Base-by-base conservation (phyloP, 352 stramenopile species). In the Blastocystis sp. region DNA sequence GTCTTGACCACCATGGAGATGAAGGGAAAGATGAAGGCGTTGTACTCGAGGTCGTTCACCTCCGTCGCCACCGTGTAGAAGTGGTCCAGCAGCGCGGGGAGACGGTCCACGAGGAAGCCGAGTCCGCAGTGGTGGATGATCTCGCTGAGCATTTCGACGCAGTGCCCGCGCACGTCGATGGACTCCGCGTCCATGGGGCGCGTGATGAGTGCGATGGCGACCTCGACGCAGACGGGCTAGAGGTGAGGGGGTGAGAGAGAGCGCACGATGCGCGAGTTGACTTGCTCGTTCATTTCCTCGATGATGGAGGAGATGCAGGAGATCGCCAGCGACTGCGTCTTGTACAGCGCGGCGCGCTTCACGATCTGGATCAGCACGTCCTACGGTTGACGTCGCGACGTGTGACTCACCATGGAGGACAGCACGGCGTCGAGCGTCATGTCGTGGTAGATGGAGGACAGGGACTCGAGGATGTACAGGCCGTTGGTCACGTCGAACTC, bases 381-480 rank as follows among this genome's bases (percentile, higher is more conserved):
- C 74, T 85, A 85, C 9, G 26, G 12, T 19, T 29, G 3, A 85
- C 45, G 9, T 16, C 45, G 6, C 16, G 6, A 19, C 45, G 45
- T 16, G 45, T 16, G n/a, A 55, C 45, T 16, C 45, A 55, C 45
- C 45, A 55, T 6, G 6, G 45, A 55, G 16, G 45, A 6, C 6
- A 55, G 45, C 9, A 55, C 45, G 16, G 45, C 16, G 45, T 55
- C 45, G 45, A 59, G 45, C 13, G 26, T 66, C 50, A 67, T 37
- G 0, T 24, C 4, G 19, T 39, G 26, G 51, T 67, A 67, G 31
- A 35, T n/a, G 24, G 51, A 13, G 12, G 74, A 19, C 26, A 85
- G 21, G 35, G 74, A 67, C 33, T 85, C 74, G 9, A 85, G 45
- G 33, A 85, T 85, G 51, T 85, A 85, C 26, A 85, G 51, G 2